A percentile compares a stretch with the other conserved stretches of the same genome.
phyloP scores from a whole-genome alignment of 352 stramenopile genomes.

The Phytophthora fragariaefolia region DNA sequence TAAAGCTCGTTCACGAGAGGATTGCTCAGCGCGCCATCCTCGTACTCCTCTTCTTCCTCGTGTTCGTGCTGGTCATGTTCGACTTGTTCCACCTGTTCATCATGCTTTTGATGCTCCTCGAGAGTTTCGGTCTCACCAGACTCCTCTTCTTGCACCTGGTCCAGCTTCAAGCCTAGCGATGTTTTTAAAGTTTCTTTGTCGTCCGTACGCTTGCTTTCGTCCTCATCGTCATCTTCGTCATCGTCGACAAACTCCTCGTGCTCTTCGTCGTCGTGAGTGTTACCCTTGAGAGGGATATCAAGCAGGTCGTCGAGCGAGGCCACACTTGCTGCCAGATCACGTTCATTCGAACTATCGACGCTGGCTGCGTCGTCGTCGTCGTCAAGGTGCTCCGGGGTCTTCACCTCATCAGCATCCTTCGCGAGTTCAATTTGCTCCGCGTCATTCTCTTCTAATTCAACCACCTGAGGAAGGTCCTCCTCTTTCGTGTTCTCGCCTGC shows the following conservation, averaged over 20 bases:
- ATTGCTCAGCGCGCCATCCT: slow-evolving; percentile 49
- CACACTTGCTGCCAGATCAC: slow-evolving; percentile 38
- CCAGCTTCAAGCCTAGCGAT: slow-evolving; percentile 29
- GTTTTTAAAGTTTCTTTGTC: slow-evolving; percentile 26
- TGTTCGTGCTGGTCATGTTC: slow-evolving; percentile 11
- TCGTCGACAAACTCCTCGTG: slow-evolving; percentile 37
- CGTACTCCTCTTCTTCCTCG: slow-evolving; percentile 16
- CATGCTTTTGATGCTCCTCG: background rate
- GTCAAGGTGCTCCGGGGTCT: background rate
- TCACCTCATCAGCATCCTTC: slow-evolving; percentile 2
- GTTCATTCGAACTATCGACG: slow-evolving; percentile 32
- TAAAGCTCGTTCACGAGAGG: slow-evolving; percentile 64
- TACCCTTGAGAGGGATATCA: slow-evolving; percentile 30
- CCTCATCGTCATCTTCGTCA: slow-evolving; percentile 25
- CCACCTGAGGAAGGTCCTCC: background rate
- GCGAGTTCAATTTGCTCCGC: slow-evolving; percentile 13
- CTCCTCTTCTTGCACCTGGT: slow-evolving; percentile 36
- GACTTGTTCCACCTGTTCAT: slow-evolving; percentile 1
- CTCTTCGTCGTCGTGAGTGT: slow-evolving; percentile 28
- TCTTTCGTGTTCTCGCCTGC: background rate
- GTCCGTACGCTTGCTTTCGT: slow-evolving; percentile 7
- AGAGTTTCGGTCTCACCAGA: slow-evolving; percentile 23
- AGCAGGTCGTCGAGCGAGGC: slow-evolving; percentile 41
- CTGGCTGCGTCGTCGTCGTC: slow-evolving; percentile 30
- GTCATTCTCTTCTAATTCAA: slow-evolving; percentile 9